phyloP scores from a whole-genome alignment of 2,329 filamentous ascomycete genomes.

The Talaromyces rugulosus region DNA sequence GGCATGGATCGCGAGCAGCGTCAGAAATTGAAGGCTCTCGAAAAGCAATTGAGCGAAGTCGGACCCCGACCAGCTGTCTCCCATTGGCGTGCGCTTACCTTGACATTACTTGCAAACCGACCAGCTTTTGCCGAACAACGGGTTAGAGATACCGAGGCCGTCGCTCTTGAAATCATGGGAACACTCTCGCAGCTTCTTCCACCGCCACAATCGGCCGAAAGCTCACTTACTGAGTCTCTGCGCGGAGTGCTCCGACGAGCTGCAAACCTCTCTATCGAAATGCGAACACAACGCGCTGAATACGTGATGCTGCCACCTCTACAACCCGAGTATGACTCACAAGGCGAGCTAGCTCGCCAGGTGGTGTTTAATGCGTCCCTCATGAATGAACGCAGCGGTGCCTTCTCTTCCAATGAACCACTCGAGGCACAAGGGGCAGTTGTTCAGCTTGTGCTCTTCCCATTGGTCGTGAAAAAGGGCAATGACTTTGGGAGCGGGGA shows the following conservation, averaged over 20 bases:
- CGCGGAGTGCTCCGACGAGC: conserved; percentile 84
- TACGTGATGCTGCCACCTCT: conserved; percentile 98
- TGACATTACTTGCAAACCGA: conserved; percentile 80
- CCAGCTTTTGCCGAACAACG: conserved; percentile 77
- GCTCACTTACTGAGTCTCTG: conserved; percentile 77
- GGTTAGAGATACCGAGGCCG: conserved; percentile 86
- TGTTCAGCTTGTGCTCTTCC: conserved; percentile 91
- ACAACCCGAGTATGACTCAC: conserved; percentile 89
- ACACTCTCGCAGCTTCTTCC: conserved; percentile 81
- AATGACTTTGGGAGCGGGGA: conserved; percentile 83
- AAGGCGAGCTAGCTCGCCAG: conserved; percentile 82
- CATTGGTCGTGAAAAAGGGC: conserved; percentile 92
- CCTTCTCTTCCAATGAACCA: conserved; percentile 68
- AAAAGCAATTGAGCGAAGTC: conserved; percentile 85
- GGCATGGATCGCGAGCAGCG: conserved; percentile 97
- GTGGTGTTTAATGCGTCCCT: conserved; percentile 87
- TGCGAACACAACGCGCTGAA: conserved; percentile 94
- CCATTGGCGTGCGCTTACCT: conserved; percentile 92
- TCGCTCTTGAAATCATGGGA: conserved; percentile 85
- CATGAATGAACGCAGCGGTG: conserved; percentile 87
- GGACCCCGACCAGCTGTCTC: conserved; percentile 85
- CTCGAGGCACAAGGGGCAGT: conserved; percentile 71
- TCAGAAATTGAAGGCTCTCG: conserved; percentile 92
- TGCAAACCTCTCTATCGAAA: conserved; percentile 87
- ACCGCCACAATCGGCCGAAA: conserved; percentile 74